These are phyloP conservation scores for Aspergillus pseudotamarii DNA, from an alignment of 2,329 filamentous ascomycete genomes.

Conservation along the genomic window DNA sequence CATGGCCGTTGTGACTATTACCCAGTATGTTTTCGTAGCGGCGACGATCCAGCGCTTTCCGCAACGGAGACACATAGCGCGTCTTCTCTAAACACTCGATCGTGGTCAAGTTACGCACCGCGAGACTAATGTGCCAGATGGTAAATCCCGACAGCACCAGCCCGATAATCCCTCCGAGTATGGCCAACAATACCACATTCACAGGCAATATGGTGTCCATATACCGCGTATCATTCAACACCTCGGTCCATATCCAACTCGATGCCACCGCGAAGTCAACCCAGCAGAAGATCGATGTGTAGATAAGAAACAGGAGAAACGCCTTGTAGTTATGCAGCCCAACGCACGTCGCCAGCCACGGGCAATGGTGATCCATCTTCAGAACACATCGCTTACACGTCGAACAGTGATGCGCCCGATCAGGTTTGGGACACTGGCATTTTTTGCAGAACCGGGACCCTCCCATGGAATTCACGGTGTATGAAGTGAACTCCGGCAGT, in stretches of 20 bases:
- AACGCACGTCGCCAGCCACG: slow-evolving; percentile 95
- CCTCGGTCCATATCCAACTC: slow-evolving; percentile 82
- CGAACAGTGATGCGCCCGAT: slow-evolving; percentile 95
- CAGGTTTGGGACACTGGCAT: slow-evolving; percentile 90
- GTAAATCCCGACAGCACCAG: slow-evolving; percentile 89
- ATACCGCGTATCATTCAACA: slow-evolving; percentile 70
- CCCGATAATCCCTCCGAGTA: slow-evolving; percentile 87
- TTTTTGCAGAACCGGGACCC: slow-evolving; percentile 94
- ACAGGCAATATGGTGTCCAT: slow-evolving; percentile 79
- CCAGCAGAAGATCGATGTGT: slow-evolving; percentile 84
- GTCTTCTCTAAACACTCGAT: slow-evolving; percentile 97
- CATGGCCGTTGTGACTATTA: slow-evolving; percentile 19
- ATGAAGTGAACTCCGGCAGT: slow-evolving; percentile 65
- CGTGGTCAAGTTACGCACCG: slow-evolving; percentile 79
- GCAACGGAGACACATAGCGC: slow-evolving; percentile 81
- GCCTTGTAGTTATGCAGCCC: slow-evolving; percentile 94
- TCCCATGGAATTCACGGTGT: slow-evolving; percentile 91
- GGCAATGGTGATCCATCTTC: slow-evolving; percentile 99
- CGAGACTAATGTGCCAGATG: slow-evolving; percentile 85
- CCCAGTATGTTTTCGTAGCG: slow-evolving; percentile 55
- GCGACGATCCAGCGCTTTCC: slow-evolving; percentile 69
- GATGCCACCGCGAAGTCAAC: slow-evolving; percentile 76
- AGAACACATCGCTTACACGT: slow-evolving; percentile 91
- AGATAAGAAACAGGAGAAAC: slow-evolving; percentile 88
- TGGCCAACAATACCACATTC: slow-evolving; percentile 85